Evolutionary conservation across 2,329 filamentous ascomycete genomes (phyloP), one percentile per base, ranked within the genome.

Genomic region (Ascosphaera apis): DNA sequence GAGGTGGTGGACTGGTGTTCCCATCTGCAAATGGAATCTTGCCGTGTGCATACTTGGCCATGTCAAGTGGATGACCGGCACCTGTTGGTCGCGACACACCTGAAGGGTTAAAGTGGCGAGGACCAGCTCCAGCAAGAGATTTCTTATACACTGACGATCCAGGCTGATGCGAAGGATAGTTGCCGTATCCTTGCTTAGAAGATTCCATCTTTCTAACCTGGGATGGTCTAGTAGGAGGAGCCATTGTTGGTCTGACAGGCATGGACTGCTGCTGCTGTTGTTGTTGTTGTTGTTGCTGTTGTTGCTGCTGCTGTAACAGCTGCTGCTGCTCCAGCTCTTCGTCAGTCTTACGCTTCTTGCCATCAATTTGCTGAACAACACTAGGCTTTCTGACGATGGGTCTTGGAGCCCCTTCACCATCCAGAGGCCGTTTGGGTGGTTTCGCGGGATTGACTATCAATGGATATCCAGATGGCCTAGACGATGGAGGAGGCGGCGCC

Each of bases 11-110:
- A 6, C 66, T 60, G 44, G 67, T 75, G 6, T 66, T 60, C 40
- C 70, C 72, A 15, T 84, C 69, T 4, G 82, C 82, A 49, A 93
- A 93, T 2, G 82, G 79, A 45, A 93, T 93, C 18, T 77, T 73
- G n/a, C 72, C 79, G 55, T 78, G 91, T 5, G 81, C 79, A 40
- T 86, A 74, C 49, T 86, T 79, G n/a, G 76, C 70, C 70, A 86
- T 83, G 45, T 88, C 81, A 48, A 83, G 61, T 2, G 78, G 77
- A 47, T 83, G 74, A 1, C 61, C 65, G 6, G 30, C 25, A 82
- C 77, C 15, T 65, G 62, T 11, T 46, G 48, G 25, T 13, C 36
- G 31, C 18, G 38, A 35, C n/a, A 36, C 32, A 12, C 38, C 66
- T 54, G 46, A 60, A 31, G 66, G 62, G 1, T 72, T 63, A 3